Conservation (phyloP, 805 yeast species). For the Wickerhamomyces hampshirensis region DNA sequence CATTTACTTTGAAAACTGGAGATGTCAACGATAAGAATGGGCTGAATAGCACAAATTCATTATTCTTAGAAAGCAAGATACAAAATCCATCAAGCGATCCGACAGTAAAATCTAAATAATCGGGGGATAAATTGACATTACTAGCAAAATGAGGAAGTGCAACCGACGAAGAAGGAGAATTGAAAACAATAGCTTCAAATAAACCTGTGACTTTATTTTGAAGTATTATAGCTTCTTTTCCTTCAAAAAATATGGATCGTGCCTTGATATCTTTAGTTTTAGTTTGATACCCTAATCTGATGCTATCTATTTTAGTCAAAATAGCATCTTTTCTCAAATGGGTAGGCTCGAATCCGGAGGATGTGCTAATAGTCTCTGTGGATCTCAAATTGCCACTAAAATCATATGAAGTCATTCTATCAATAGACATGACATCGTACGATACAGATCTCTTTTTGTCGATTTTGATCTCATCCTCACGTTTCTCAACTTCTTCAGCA, state of each 20-base stretch:
- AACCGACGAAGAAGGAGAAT: slow-evolving; percentile 27
- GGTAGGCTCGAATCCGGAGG: slow-evolving; percentile 31
- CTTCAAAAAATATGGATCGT: slow-evolving; percentile 38
- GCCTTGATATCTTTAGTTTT: slow-evolving; percentile 30
- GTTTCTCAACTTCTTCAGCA: slow-evolving; percentile 4
- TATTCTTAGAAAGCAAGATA: slow-evolving; percentile 33
- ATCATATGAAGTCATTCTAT: slow-evolving; percentile 41
- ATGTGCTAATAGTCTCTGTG: slow-evolving; percentile 37
- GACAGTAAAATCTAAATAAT: slow-evolving; percentile 35
- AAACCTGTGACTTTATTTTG: slow-evolving; percentile 38
- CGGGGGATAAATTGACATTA: slow-evolving; percentile 27
- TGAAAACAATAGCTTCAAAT: slow-evolving; percentile 48
- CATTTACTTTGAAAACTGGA: slow-evolving; percentile 20
- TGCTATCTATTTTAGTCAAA: slow-evolving; percentile 53
- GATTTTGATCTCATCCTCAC: slow-evolving; percentile 10
- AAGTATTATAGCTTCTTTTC: slow-evolving; percentile 59
- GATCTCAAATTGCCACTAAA: slow-evolving; percentile 39
- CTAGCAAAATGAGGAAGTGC: slow-evolving; percentile 30
- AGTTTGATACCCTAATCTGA: slow-evolving; percentile 28
- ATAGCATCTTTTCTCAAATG: slow-evolving; percentile 60
- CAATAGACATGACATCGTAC: slow-evolving; percentile 36
- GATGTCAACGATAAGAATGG: slow-evolving; percentile 54
- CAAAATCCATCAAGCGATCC: slow-evolving; percentile 39
- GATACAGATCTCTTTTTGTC: slow-evolving; percentile 29
- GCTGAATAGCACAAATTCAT: slow-evolving; percentile 40